A percentile compares a stretch with the other conserved stretches of the same genome.
Conservation (phyloP, 2,329 filamentous ascomycete species). For the Xylariaceae sp. region DNA sequence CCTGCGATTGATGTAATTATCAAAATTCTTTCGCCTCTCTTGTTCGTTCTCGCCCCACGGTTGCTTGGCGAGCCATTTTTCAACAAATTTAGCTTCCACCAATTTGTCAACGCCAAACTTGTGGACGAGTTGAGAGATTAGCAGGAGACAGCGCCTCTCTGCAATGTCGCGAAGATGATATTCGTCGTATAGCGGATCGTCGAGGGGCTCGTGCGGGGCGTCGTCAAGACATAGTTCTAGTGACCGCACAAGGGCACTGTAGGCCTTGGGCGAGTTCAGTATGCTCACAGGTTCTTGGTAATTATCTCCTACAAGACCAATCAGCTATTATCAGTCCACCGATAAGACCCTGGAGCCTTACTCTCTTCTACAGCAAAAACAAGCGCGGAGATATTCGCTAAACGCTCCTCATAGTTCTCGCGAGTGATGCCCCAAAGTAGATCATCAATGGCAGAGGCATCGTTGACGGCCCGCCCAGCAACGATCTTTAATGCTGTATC, state of each 20-base stretch:
- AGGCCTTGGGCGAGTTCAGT: conserved; percentile 47
- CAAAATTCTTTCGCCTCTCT: conserved; percentile 51
- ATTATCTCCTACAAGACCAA: conserved; percentile 22
- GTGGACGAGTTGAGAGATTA: conserved; percentile 54
- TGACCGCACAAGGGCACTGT: conserved; percentile 55
- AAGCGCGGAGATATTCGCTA: conserved; percentile 52
- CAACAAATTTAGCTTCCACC: conserved; percentile 61
- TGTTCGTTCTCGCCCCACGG: conserved; percentile 56
- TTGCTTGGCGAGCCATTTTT: conserved; percentile 71
- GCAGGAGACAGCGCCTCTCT: conserved; percentile 56
- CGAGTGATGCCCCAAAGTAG: conserved; percentile 56
- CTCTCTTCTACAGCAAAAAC: conserved; percentile 49
- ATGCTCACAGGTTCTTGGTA: conserved; percentile 37
- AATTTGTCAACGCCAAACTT: conserved; percentile 55
- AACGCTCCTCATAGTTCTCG: conserved; percentile 54
- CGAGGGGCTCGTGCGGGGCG: conserved; percentile 44
- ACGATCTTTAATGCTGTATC: conserved; percentile 61
- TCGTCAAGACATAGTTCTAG: conserved; percentile 53
- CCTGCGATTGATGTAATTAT: conserved; percentile 43
- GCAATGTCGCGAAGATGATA: conserved; percentile 58
- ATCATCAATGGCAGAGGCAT: conserved; percentile 43
- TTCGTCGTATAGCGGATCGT: conserved; percentile 57
- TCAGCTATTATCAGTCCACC: conserved; percentile 2
- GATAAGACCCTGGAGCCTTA: conserved; percentile 14
- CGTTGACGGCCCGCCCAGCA: conserved; percentile 55